These are phyloP conservation scores for Monosporascus sp. DNA, from an alignment of 2,329 filamentous ascomycete genomes.

Conservation along the genomic window DNA sequence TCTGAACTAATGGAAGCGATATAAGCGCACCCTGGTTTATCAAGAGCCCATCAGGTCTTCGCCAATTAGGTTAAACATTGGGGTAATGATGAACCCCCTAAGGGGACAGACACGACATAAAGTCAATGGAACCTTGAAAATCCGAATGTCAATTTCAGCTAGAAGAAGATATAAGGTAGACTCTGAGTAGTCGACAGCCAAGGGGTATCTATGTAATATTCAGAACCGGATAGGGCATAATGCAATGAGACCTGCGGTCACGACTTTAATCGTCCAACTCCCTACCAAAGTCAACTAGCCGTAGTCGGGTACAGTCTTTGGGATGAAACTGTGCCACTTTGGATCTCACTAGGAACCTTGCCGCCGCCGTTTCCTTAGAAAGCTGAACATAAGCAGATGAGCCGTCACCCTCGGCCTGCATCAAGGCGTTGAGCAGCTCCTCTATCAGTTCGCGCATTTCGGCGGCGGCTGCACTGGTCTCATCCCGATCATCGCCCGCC, in stretches of 20 bases:
- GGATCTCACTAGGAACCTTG: conserved; percentile 58
- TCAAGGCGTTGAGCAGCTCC: conserved; percentile 53
- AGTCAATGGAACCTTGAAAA: too few species aligned
- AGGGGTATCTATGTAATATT: background rate
- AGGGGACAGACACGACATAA: too few species aligned
- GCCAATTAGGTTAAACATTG: too few species aligned
- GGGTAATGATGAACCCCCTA: too few species aligned
- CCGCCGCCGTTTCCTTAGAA: conserved; percentile 56
- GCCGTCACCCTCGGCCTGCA: conserved; percentile 49
- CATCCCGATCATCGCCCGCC: conserved; percentile 33
- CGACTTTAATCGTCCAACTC: conserved; percentile 48
- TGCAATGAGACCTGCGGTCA: background rate
- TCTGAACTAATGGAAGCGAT: too few species aligned
- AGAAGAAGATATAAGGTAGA: background rate
- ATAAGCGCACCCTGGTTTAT: too few species aligned
- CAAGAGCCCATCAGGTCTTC: too few species aligned
- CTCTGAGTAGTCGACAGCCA: background rate
- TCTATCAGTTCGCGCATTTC: conserved; percentile 59
- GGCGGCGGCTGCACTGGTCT: conserved; percentile 44
- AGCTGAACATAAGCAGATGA: conserved; percentile 54
- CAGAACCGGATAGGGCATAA: background rate
- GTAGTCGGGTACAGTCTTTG: conserved; percentile 53
- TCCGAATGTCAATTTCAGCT: too few species aligned
- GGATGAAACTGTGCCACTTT: conserved; percentile 64
- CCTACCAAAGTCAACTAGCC: conserved; percentile 59